Conservation (phyloP, 257 asterid species). For the Solanum appendiculatum region DNA sequence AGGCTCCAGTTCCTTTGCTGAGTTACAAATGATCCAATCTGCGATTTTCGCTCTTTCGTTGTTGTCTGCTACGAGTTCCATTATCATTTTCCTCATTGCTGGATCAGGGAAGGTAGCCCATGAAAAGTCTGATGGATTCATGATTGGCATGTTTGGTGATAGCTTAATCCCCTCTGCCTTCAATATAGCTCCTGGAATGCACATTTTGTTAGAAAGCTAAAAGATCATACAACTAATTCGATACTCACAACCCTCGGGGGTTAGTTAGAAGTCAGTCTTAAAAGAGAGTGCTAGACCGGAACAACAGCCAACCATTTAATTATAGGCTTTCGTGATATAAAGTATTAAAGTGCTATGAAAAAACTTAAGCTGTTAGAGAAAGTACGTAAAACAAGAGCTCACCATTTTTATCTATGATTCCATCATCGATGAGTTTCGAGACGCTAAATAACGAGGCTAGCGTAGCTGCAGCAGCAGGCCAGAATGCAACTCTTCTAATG, state of each 20-base stretch:
- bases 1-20: conserved; percentile 33
- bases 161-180: conserved; percentile 27
- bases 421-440: conserved; percentile 33
- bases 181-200: conserved; percentile 23
- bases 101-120: conserved; percentile 33
- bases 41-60: conserved; percentile 4
- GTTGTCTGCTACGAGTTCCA: neutral
- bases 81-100: conserved; percentile 12
- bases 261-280: too few relatives aligned
- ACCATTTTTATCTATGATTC: conserved; percentile 38
- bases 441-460: conserved; percentile 18
- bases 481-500: conserved; percentile 33
- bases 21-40: conserved; percentile 39
- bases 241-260: neutral
- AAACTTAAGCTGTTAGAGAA: neutral
- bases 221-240: neutral
- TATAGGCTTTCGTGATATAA: neutral
- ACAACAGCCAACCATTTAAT: neutral
- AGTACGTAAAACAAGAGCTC: neutral
- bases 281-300: too few relatives aligned
- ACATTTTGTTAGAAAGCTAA: neutral
- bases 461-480: conserved; percentile 26
- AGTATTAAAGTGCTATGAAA: neutral
- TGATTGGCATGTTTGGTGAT: conserved; percentile 36
- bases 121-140: conserved; percentile 17